Conservation (phyloP, 805 yeast species). For the Saccharomycopsis selenospora region DNA sequence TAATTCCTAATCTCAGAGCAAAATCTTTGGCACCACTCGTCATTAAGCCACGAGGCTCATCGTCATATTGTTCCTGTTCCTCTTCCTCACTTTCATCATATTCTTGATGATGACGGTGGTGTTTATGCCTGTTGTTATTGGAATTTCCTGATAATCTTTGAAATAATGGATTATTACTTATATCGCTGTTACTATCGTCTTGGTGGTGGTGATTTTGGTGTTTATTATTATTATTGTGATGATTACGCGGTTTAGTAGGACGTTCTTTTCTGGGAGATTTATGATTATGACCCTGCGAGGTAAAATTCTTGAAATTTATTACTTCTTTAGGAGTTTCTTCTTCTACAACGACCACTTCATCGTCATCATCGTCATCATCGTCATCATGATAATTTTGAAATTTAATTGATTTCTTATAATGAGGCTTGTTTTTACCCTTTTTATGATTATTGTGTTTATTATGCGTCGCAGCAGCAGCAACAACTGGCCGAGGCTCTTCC, state of each 20-base stretch:
- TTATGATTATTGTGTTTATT: background rate
- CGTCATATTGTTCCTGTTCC: background rate
- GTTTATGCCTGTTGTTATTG: background rate
- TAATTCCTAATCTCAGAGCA: constrained; percentile 4
- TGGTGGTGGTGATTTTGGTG: background rate
- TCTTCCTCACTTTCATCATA: background rate
- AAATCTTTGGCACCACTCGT: constrained; percentile 7
- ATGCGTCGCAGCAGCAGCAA: too few species aligned
- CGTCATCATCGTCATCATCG: background rate
- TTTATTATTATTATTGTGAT: background rate
- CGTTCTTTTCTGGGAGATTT: background rate
- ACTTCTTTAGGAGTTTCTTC: background rate
- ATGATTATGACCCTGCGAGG: background rate
- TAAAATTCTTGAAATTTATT: background rate
- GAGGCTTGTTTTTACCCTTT: background rate
- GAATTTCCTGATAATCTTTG: background rate
- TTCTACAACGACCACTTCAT: background rate
- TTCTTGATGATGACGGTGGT: background rate
- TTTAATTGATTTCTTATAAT: background rate
- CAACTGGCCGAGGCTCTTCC: background rate
- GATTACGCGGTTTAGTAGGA: background rate
- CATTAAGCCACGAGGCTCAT: background rate
- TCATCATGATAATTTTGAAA: background rate
- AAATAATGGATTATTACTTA: background rate
- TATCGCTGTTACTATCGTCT: background rate